Conservation (phyloP, 192 early-diverging fungal species). For the Pilobolus umbonatus region DNA sequence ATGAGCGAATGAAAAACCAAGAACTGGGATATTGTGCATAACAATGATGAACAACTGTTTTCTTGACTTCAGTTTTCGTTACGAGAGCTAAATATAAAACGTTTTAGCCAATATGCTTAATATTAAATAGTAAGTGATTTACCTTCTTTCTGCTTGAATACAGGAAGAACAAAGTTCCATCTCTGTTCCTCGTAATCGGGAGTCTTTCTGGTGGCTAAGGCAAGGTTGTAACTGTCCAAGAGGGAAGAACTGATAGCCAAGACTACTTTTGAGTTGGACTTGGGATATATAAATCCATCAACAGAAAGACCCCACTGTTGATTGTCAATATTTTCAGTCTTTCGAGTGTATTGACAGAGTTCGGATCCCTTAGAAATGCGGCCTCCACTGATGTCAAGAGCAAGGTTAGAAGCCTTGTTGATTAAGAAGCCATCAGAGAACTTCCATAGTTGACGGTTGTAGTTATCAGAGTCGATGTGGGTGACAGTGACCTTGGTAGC, state of each 20-base stretch:
- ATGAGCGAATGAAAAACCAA: constrained; percentile 29
- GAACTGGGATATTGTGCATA: constrained; percentile 29
- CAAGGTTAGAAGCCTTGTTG: constrained; percentile 36
- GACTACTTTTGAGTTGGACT: constrained; percentile 9
- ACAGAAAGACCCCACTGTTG: constrained; percentile 25
- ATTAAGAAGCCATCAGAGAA: constrained; percentile 32
- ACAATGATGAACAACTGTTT: constrained; percentile 14
- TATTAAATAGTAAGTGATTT: constrained; percentile 3
- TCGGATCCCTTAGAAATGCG: constrained; percentile 4
- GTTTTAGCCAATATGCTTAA: not conserved
- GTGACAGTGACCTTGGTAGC: constrained; percentile 18
- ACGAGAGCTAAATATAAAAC: constrained; percentile 3
- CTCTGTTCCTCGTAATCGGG: constrained; percentile 19
- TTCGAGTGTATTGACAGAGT: constrained; percentile 24
- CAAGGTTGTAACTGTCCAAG: not conserved
- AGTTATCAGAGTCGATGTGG: constrained; percentile 13
- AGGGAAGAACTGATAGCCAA: constrained; percentile 14
- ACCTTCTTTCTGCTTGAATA: constrained; percentile 28
- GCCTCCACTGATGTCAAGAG: constrained; percentile 29
- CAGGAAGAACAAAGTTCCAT: constrained; percentile 34
- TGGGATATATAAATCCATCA: constrained; percentile 27
- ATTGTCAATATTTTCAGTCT: constrained; percentile 21
- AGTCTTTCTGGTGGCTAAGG: not conserved
- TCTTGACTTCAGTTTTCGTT: constrained; percentile 13
- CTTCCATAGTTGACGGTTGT: constrained; percentile 36